These are phyloP conservation scores for Dothiorella sarmentorum DNA, from an alignment of 2,329 filamentous ascomycete genomes.

Conservation along the genomic window DNA sequence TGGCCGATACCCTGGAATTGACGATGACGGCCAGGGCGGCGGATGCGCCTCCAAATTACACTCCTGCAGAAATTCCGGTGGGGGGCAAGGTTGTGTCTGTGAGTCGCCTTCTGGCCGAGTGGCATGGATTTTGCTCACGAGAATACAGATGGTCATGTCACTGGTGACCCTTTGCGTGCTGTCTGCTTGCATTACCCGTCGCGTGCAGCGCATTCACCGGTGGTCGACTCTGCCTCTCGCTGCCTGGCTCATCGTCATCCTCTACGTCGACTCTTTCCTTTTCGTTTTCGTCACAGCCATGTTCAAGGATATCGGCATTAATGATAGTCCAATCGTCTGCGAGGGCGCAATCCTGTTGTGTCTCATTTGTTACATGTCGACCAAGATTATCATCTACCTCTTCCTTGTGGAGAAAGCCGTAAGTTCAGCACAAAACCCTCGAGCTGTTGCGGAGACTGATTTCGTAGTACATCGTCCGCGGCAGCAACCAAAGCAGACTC, in stretches of 20 bases:
- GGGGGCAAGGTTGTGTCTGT: slow-evolving; percentile 25
- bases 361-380: slow-evolving; percentile 4
- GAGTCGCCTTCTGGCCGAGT: slow-evolving; percentile 25
- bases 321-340: slow-evolving; percentile 50
- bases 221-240: slow-evolving; percentile 27
- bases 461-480: not conserved
- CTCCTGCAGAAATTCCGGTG: slow-evolving; percentile 24
- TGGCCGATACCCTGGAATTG: not conserved
- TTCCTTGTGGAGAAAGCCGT: slow-evolving; percentile 13
- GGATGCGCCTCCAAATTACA: not conserved
- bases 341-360: slow-evolving; percentile 57
- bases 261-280: slow-evolving; percentile 58
- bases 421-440: not conserved
- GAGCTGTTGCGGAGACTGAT: too few species aligned
- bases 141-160: not conserved
- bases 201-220: slow-evolving; percentile 25
- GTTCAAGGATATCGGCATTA: slow-evolving; percentile 56
- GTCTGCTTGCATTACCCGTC: slow-evolving; percentile 23
- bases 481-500: not conserved
- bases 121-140: not conserved
- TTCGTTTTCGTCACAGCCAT: slow-evolving; percentile 59
- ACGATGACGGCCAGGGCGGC: not conserved
- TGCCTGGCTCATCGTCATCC: slow-evolving; percentile 49
- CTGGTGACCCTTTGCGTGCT: slow-evolving; percentile 9
- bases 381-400: slow-evolving; percentile 7